Percentiles rank a stretch among this genome's conserved stretches.
These are phyloP conservation scores for Suhomyces xylopsoci DNA, from an alignment of 805 yeast species.

Conservation along the genomic window DNA sequence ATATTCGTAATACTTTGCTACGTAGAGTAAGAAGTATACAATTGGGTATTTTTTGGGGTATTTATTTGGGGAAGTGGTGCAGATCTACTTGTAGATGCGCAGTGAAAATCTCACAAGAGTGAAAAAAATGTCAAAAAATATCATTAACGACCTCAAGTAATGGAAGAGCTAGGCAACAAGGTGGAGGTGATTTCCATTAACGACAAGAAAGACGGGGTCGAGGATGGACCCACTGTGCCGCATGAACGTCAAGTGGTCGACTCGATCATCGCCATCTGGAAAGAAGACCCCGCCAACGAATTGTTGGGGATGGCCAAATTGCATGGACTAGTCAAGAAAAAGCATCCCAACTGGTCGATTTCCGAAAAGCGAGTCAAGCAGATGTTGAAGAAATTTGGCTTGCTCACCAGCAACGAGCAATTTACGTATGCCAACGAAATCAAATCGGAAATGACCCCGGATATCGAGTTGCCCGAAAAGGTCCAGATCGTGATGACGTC, in stretches of 20 bases:
- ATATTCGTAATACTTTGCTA: no score
- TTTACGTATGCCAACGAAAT: conserved; percentile 55
- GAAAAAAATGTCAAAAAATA: neutral
- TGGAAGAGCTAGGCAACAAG: conserved; percentile 10
- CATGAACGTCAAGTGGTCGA: conserved; percentile 57
- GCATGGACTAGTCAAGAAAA: conserved; percentile 46
- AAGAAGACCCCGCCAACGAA: conserved; percentile 61
- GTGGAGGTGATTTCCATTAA: conserved; percentile 38
- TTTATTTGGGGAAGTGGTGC: no score
- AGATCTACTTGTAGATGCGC: neutral
- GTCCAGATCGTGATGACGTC: conserved; percentile 50
- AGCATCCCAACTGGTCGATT: conserved; percentile 61
- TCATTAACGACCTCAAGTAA: neutral
- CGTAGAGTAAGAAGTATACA: no score
- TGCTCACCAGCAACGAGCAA: conserved; percentile 37
- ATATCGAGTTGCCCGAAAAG: conserved; percentile 35
- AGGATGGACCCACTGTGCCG: conserved; percentile 41
- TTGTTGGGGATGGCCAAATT: conserved; percentile 53
- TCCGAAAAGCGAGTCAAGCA: conserved; percentile 56
- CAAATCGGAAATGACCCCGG: conserved; percentile 48
- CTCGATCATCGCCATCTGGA: conserved; percentile 64
- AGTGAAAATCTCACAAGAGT: neutral
- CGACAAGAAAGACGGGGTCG: conserved; percentile 22
- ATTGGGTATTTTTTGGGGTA: no score
- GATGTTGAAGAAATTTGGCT: conserved; percentile 54